Evolutionary conservation across 2,329 filamentous ascomycete genomes (phyloP).

Genomic region (Alternaria sp.): DNA sequence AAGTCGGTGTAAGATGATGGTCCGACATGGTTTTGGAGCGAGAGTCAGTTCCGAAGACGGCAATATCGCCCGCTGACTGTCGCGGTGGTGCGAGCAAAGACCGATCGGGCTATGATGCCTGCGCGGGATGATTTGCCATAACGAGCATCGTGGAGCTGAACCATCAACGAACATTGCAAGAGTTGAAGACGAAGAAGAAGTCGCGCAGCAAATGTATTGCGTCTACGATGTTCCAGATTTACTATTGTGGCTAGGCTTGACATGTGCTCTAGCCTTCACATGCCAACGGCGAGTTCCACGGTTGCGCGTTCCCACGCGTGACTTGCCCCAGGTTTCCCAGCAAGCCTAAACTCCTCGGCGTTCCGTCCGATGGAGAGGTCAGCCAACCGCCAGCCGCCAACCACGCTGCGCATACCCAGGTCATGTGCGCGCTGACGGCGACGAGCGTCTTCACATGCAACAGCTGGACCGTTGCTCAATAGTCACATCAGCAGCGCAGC

Average conservation of each 20-base stretch:
- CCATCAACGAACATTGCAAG: not conserved
- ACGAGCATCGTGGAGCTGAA: slow-evolving; percentile 7
- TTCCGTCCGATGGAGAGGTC: slow-evolving; percentile 13
- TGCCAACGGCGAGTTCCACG: slow-evolving; percentile 16
- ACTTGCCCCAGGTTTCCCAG: slow-evolving; percentile 28
- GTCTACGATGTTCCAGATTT: not conserved
- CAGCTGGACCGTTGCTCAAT: not conserved
- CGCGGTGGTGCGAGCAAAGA: slow-evolving; percentile 27
- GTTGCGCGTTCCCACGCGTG: slow-evolving; percentile 15
- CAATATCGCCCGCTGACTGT: slow-evolving; percentile 25
- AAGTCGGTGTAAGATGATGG: not conserved
- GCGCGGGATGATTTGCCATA: slow-evolving; percentile 29
- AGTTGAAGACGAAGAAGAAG: not conserved
- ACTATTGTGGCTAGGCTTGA: not conserved
- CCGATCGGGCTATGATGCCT: slow-evolving; percentile 32
- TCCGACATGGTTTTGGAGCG: not conserved
- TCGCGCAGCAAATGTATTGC: not conserved
- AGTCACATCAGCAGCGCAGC: slow-evolving; percentile 1
- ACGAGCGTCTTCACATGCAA: slow-evolving; percentile 32
- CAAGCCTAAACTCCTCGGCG: slow-evolving; percentile 12
- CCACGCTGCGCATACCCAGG: slow-evolving; percentile 5
- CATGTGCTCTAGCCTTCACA: slow-evolving; percentile 29
- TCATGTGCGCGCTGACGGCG: slow-evolving; percentile 20
- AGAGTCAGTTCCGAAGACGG: slow-evolving; percentile 15
- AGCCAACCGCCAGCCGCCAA: slow-evolving; percentile 15